phyloP scores from a whole-genome alignment of 1,284 basidiomycete species.

The Cutaneotrichosporon cavernicola region DNA sequence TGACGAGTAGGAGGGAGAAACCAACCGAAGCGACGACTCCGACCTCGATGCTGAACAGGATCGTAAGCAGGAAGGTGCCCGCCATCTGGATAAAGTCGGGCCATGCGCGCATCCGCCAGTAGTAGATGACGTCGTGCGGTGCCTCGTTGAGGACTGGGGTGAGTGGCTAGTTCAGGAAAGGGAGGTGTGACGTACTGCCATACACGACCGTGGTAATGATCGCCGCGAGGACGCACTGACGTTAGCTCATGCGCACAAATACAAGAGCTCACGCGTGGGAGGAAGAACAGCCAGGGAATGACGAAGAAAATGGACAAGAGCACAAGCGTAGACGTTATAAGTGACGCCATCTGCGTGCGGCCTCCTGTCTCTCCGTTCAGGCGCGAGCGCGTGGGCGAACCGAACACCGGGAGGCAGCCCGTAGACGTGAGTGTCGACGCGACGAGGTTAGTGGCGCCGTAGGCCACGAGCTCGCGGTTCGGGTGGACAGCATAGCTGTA shows the following conservation, averaged over 20 bases:
- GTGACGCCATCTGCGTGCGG: constrained; percentile 79
- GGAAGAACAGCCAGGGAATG: constrained; percentile 56
- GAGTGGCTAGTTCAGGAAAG: not conserved
- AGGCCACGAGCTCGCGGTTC: constrained; percentile 67
- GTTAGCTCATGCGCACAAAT: not conserved
- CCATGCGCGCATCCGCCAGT: constrained; percentile 89
- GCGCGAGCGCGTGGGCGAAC: constrained; percentile 76
- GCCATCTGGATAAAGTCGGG: constrained; percentile 78
- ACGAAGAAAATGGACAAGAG: constrained; percentile 83
- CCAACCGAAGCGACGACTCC: constrained; percentile 81
- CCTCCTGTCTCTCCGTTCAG: constrained; percentile 84
- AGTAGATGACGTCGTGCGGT: constrained; percentile 79
- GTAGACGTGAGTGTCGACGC: constrained; percentile 68
- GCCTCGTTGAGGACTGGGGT: constrained; percentile 68
- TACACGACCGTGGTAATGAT: constrained; percentile 68
- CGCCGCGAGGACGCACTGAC: constrained; percentile 49
- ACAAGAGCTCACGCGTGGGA: constrained; percentile 41
- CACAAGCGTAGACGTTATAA: constrained; percentile 72
- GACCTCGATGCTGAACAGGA: constrained; percentile 66
- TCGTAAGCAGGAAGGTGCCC: constrained; percentile 76
- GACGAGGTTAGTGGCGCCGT: constrained; percentile 68
- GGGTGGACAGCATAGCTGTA: constrained; percentile 86
- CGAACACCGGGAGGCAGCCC: constrained; percentile 82
- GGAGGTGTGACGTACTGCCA: constrained; percentile 53
- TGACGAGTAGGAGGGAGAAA: constrained; percentile 79